phyloP scores from a whole-genome alignment of 345 rosid genomes.

The Gossypium australe region DNA sequence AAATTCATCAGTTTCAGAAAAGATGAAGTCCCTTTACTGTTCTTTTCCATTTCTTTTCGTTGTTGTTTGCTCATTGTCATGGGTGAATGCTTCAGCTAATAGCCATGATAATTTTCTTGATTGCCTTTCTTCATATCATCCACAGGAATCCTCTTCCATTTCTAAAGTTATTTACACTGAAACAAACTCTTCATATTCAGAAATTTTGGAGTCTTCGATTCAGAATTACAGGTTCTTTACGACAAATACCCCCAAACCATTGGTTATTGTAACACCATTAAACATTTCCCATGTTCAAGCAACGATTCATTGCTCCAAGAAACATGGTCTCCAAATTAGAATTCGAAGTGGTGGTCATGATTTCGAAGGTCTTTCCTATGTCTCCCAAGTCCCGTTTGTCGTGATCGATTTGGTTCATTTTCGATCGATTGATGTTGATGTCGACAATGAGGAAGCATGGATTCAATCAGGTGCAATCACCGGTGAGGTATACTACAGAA shows the following conservation, averaged over 20 bases:
- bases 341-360: constrained; percentile 15
- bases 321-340: background rate
- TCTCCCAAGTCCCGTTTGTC: background rate
- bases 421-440: background rate
- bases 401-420: background rate
- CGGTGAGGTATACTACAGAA: background rate
- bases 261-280: background rate
- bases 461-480: constrained; percentile 10
- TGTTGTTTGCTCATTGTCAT: background rate
- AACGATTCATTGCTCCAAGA: background rate
- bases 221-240: background rate
- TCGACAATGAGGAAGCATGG: background rate
- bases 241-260: background rate
- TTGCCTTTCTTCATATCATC: background rate
- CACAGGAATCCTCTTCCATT: background rate
- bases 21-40: background rate
- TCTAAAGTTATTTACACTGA: background rate
- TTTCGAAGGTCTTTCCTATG: constrained; percentile 11
- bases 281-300: constrained; percentile 8
- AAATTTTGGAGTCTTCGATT: background rate
- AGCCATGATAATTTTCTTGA: background rate
- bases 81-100: background rate
- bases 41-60: background rate
- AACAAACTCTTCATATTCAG: background rate
- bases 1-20: background rate